phyloP scores from a whole-genome alignment of 2,329 filamentous ascomycete genomes.

The Colletotrichum ledebouriae region DNA sequence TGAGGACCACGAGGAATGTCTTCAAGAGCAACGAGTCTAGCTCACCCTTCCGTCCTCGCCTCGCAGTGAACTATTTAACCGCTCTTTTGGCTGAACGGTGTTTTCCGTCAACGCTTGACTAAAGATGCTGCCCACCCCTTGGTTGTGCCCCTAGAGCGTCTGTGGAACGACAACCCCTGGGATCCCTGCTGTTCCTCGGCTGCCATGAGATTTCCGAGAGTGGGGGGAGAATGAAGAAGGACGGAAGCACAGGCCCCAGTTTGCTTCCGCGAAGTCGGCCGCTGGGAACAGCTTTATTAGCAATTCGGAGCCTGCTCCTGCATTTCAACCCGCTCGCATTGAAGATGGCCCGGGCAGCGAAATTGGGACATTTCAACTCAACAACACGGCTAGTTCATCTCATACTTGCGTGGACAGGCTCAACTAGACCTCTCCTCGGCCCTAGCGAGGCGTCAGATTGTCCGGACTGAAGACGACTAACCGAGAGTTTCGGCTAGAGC shows the following conservation, averaged over 20 bases:
- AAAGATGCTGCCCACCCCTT: conserved; percentile 8
- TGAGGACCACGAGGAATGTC: conserved; percentile 11
- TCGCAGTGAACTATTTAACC: not conserved
- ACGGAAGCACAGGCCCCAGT: conserved; percentile 31
- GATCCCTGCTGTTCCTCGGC: conserved; percentile 19
- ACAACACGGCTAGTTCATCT: not conserved
- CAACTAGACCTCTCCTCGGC: conserved; percentile 28
- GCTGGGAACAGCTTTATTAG: conserved; percentile 20
- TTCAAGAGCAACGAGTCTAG: not conserved
- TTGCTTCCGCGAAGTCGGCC: conserved; percentile 8
- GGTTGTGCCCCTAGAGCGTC: conserved; percentile 35
- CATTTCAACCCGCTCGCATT: conserved; percentile 10
- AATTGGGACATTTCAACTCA: conserved; percentile 28
- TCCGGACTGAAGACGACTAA: conserved; percentile 26
- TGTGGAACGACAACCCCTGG: conserved; percentile 32
- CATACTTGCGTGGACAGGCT: conserved; percentile 14
- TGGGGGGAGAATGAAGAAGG: conserved; percentile 27
- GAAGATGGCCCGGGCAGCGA: conserved; percentile 17
- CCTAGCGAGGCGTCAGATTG: conserved; percentile 15
- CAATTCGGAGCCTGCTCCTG: conserved; percentile 36
- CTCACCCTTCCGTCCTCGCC: conserved; percentile 12
- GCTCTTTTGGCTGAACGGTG: not conserved
- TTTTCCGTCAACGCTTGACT: conserved; percentile 13
- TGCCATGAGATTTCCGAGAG: conserved; percentile 32
- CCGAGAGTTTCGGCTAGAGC: conserved; percentile 34